A percentile compares a stretch with the other conserved stretches of the same genome.
Evolutionary conservation across 352 stramenopile species (phyloP).

Genomic region (Phytophthora pini): DNA sequence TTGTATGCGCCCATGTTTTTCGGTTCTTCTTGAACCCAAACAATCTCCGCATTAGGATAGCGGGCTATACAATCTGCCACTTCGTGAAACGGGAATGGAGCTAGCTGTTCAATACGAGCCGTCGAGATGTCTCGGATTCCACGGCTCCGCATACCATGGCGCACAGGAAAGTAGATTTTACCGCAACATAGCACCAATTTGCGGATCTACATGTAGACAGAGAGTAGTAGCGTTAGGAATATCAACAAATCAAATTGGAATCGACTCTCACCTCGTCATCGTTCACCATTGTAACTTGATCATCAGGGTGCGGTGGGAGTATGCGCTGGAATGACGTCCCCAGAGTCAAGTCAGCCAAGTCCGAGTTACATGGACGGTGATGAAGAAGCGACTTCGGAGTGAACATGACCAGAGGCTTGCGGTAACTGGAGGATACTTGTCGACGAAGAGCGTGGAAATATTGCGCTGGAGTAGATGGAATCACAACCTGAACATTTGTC

Average conservation of each 20-base stretch:
- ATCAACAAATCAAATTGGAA: not conserved
- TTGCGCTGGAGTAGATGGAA: conserved; percentile 92
- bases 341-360: conserved; percentile 66
- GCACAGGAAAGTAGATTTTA: conserved; percentile 86
- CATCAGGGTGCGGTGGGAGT: conserved; percentile 75
- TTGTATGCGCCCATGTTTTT: conserved; percentile 99
- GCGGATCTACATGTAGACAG: conserved; percentile 47
- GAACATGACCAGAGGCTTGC: conserved; percentile 86
- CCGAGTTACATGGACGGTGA: conserved; percentile 81
- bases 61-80: conserved; percentile 89
- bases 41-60: conserved; percentile 96
- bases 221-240: conserved; percentile 19
- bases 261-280: conserved; percentile 58
- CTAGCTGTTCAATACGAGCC: conserved; percentile 84
- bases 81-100: conserved; percentile 98
- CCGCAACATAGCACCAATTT: conserved; percentile 84
- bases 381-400: conserved; percentile 86
- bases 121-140: conserved; percentile 72
- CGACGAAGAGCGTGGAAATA: conserved; percentile 97
- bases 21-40: conserved; percentile 98
- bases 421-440: conserved; percentile 72
- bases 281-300: conserved; percentile 67
- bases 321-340: conserved; percentile 74
- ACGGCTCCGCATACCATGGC: conserved; percentile 65
- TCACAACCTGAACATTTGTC: conserved; percentile 81